Base-by-base conservation (phyloP, 2,329 filamentous ascomycete genomes). In the Epichloe festucae region DNA sequence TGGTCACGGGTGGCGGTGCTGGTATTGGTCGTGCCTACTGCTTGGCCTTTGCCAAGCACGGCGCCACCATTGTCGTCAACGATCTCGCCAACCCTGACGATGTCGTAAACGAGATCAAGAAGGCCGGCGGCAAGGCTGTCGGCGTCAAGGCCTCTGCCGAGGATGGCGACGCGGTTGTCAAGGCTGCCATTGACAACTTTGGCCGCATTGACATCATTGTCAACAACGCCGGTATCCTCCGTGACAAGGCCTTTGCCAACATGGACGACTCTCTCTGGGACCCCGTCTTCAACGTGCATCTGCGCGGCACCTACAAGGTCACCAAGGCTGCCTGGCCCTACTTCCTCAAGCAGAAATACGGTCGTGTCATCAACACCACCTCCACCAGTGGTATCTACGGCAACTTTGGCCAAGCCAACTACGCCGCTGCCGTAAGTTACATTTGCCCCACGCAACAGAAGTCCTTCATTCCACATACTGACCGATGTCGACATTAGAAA, bases 391-490 rank as follows among this genome's bases (percentile, higher is more conserved):
- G 93, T 70, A 95, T 98, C 69, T 98, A 98, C 67, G 93, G 93
- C 61, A 98, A 96, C 79, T 98, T 98, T 67, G 93, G 93, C 56
- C 93, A 98, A 72, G 88, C 91, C 63, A 98, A 98, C 78, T 98
- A 98, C 70, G 80, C 93, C 56, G 88, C 91, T 53, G 87, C 87
- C 53, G 83, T 87, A 78, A 73, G 82, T 76, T 50, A 31, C 31
- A 31, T 11, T 11, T 31, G 1, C 31, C 31, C 8, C 31, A 31
- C 10, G 31, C 31, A 31, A 11, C 10, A 31, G 31, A 31, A 31
- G 31, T 31, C 0, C 31, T 8, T 31, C 27, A 4, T 19, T 38
- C 34, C 10, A 38, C 14, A 12, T 14, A 10, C 44, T 11, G 12
- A 42, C 17, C 48, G 5, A 36, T 21, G 42, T 14, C 15, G 35